These are phyloP conservation scores for Jackrogersella minutella DNA, from an alignment of 495 filamentous ascomycete genomes.

Conservation along the genomic window DNA sequence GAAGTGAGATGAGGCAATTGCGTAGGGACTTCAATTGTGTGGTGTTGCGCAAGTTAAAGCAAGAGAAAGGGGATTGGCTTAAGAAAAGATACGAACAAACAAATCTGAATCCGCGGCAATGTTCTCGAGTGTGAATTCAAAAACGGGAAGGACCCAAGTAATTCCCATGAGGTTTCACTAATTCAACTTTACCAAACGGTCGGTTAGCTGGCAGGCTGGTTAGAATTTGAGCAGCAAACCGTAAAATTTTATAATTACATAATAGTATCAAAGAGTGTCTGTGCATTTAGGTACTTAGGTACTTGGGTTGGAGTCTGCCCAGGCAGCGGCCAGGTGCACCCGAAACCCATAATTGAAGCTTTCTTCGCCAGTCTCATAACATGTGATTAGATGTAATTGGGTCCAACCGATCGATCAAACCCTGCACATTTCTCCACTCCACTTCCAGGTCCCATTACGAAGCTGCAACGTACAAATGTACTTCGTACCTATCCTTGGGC, in stretches of 20 bases:
- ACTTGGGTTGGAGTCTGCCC: too few relatives aligned
- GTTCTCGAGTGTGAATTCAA: conserved; percentile 1
- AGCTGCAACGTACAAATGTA: conserved; percentile 1
- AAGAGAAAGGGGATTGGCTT: neutral
- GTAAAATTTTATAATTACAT: neutral
- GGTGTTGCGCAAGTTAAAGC: too few relatives aligned
- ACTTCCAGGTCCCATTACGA: neutral
- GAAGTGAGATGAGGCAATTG: too few relatives aligned
- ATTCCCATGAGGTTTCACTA: neutral
- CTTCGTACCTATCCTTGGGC: neutral
- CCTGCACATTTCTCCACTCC: neutral
- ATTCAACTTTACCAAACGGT: neutral
- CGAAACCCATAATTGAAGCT: conserved; percentile 34
- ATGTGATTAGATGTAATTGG: conserved; percentile 20
- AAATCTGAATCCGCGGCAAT: neutral
- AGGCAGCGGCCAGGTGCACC: too few relatives aligned
- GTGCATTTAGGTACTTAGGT: too few relatives aligned
- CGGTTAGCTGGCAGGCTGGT: neutral
- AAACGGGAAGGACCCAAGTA: too few relatives aligned
- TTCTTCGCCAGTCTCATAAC: conserved; percentile 1
- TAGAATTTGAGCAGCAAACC: neutral
- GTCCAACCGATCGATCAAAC: neutral
- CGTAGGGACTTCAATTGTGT: too few relatives aligned
- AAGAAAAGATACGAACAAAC: neutral
- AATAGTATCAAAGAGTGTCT: too few relatives aligned